phyloP scores from a whole-genome alignment of 768 basidiomycete species.

The Tulasnella sp. region DNA sequence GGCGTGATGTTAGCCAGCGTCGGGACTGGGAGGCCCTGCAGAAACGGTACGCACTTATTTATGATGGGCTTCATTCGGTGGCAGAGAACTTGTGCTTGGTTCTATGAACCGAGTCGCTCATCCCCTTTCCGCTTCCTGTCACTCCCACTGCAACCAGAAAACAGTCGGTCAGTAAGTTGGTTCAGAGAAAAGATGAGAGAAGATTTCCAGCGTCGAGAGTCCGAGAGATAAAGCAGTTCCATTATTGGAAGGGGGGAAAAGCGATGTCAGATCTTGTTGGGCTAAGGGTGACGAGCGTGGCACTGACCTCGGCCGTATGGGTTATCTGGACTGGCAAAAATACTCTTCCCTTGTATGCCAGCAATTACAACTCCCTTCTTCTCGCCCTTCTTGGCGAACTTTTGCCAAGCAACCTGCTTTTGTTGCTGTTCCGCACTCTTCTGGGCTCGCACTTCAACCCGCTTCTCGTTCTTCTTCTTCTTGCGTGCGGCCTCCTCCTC shows the following conservation, averaged over 20 bases:
- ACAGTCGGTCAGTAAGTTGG: conserved; percentile 14
- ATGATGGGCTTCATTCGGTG: not conserved
- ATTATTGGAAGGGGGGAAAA: not conserved
- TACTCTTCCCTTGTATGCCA: conserved; percentile 77
- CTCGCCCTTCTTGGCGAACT: conserved; percentile 89
- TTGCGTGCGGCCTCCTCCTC: conserved; percentile 81
- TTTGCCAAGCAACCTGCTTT: conserved; percentile 86
- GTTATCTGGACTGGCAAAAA: conserved; percentile 91
- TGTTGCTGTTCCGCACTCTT: conserved; percentile 80
- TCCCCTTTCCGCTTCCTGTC: conserved; percentile 79
- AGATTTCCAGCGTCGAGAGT: not conserved
- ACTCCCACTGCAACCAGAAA: conserved; percentile 57
- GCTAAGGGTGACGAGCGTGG: not conserved
- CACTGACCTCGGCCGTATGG: conserved; percentile 68
- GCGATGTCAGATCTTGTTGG: not conserved
- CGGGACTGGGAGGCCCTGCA: not conserved
- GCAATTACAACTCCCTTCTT: conserved; percentile 89
- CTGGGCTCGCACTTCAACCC: conserved; percentile 65
- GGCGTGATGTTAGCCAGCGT: not conserved
- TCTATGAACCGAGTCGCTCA: conserved; percentile 61
- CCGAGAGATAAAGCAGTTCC: conserved; percentile 20
- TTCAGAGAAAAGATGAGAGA: conserved; percentile 12
- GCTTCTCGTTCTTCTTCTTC: conserved; percentile 95
- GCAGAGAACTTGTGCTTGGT: conserved; percentile 65
- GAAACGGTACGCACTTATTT: not conserved